These are phyloP conservation scores for Xanthoceras sorbifolium DNA, from an alignment of 345 rosid species.

Conservation along the genomic window DNA sequence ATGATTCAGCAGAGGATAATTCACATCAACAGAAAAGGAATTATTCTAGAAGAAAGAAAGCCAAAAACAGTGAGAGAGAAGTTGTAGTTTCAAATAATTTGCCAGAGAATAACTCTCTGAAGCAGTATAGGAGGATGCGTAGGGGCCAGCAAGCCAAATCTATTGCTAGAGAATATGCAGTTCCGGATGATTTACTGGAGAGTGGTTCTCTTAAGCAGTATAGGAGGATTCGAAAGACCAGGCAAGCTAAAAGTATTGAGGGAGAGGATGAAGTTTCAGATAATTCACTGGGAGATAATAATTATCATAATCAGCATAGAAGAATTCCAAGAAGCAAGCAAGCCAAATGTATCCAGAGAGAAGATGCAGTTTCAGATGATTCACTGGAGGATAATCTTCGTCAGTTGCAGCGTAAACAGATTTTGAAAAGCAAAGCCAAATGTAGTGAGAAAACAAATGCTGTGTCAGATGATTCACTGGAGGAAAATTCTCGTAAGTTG, in stretches of 20 bases:
- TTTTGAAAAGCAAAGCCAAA: slow-evolving; percentile 33
- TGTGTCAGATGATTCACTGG: slow-evolving; percentile 31
- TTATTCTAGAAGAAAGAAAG: slow-evolving; percentile 25
- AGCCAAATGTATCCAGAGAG: slow-evolving; percentile 32
- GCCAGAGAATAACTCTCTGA: slow-evolving; percentile 26
- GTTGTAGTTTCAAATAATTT: slow-evolving; percentile 37
- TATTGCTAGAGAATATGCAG: slow-evolving; percentile 46
- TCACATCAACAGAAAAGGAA: slow-evolving; percentile 33
- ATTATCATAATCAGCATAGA: slow-evolving; percentile 25
- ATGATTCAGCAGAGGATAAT: slow-evolving; percentile 48
- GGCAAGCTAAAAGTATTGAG: slow-evolving; percentile 32
- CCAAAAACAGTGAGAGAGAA: slow-evolving; percentile 34
- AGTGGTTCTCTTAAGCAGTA: slow-evolving; percentile 30
- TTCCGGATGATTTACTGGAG: slow-evolving; percentile 54
- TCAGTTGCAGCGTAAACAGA: slow-evolving; percentile 16
- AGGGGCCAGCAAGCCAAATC: slow-evolving; percentile 35
- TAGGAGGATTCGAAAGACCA: slow-evolving; percentile 29
- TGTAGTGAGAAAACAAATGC: slow-evolving; percentile 26
- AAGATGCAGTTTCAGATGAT: slow-evolving; percentile 44
- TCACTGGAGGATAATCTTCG: slow-evolving; percentile 32
- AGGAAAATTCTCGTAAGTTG: slow-evolving; percentile 19
- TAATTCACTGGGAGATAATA: slow-evolving; percentile 43
- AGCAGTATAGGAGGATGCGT: slow-evolving; percentile 29
- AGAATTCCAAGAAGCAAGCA: slow-evolving; percentile 33
- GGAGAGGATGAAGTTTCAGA: slow-evolving; percentile 53